Evolutionary conservation across 2,329 filamentous ascomycete genomes (phyloP).

Genomic region (Akanthomyces dipterigenus): DNA sequence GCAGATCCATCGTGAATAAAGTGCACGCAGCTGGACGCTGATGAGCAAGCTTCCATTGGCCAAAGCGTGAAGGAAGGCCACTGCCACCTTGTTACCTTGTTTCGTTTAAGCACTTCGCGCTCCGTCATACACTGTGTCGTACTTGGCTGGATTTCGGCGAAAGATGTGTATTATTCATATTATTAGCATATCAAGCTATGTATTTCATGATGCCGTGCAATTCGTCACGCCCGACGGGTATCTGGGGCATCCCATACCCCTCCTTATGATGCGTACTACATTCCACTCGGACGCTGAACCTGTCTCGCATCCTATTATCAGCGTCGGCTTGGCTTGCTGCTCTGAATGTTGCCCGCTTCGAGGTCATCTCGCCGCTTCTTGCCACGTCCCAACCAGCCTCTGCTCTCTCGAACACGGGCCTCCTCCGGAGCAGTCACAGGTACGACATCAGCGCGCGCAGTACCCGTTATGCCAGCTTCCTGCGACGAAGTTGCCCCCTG

Average conservation of each 20-base stretch:
- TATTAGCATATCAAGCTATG: background rate
- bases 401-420: conserved; percentile 22
- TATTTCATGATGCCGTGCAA: conserved; percentile 6
- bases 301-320: conserved; percentile 9
- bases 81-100: too few species aligned
- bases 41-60: background rate
- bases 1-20: conserved; percentile 7
- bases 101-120: background rate
- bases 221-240: conserved; percentile 3
- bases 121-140: background rate
- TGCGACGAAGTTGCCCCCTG: conserved; percentile 16
- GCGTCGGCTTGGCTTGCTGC: conserved; percentile 5
- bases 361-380: conserved; percentile 23
- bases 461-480: conserved; percentile 3
- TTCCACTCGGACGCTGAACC: background rate
- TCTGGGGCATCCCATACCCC: background rate
- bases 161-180: background rate
- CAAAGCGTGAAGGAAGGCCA: background rate
- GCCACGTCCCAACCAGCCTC: conserved; percentile 23
- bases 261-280: background rate
- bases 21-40: background rate
- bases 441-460: background rate
- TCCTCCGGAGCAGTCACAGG: background rate
- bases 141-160: background rate
- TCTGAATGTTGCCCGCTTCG: conserved; percentile 21